These are phyloP conservation scores for Corchorus olitorius DNA, from an alignment of 345 rosid species.

Conservation along the genomic window DNA sequence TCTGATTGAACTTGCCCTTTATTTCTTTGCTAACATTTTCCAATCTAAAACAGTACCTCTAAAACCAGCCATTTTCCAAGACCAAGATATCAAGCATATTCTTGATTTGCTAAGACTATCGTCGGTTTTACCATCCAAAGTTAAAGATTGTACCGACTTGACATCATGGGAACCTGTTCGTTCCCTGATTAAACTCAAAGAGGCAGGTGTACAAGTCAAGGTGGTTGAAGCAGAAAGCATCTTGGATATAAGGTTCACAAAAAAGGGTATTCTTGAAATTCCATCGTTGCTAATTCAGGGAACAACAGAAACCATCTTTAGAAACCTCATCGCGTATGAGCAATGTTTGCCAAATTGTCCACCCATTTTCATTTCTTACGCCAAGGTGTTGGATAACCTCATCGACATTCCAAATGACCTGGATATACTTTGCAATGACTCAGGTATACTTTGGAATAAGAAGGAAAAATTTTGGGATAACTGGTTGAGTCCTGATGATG, in stretches of 20 bases:
- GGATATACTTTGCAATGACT: constrained; percentile 22
- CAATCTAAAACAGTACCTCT: neutral
- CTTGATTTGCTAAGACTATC: constrained; percentile 30
- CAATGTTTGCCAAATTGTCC: constrained; percentile 20
- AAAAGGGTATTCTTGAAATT: constrained; percentile 12
- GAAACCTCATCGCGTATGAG: constrained; percentile 24
- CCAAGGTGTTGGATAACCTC: constrained; percentile 28
- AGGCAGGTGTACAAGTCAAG: constrained; percentile 22
- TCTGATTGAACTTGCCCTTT: constrained; percentile 20
- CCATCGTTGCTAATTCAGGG: constrained; percentile 19
- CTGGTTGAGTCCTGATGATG: constrained; percentile 26
- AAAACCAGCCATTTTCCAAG: neutral
- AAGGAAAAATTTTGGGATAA: no score
- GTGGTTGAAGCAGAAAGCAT: neutral
- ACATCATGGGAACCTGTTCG: constrained; percentile 23
- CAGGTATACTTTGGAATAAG: no score
- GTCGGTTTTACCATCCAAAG: constrained; percentile 10
- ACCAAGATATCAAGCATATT: constrained; percentile 25
- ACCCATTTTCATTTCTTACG: constrained; percentile 28
- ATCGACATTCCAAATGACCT: constrained; percentile 28
- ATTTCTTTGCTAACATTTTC: constrained; percentile 20
- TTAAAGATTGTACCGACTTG: no score
- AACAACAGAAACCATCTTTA: constrained; percentile 16
- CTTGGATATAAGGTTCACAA: constrained; percentile 18
- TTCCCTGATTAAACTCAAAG: constrained; percentile 15